Conservation (phyloP, 805 yeast species). For the Starmerella floricola region DNA sequence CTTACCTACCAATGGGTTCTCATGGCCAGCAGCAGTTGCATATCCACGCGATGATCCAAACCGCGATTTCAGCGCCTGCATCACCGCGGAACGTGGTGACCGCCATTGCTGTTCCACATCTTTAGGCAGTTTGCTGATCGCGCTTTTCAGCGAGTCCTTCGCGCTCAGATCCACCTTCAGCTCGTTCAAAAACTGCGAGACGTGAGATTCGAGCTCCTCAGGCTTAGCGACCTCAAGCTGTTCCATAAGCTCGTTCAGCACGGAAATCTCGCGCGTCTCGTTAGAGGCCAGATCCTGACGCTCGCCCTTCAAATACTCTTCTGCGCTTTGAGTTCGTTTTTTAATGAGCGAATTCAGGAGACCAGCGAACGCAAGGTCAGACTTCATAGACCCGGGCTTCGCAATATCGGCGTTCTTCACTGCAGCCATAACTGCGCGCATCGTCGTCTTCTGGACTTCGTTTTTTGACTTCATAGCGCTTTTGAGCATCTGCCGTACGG, state of each 20-base stretch:
- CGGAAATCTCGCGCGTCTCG: conserved; percentile 37
- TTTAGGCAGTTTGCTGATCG: conserved; percentile 18
- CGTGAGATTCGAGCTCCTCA: conserved; percentile 33
- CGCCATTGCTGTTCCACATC: conserved; percentile 27
- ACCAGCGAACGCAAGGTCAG: conserved; percentile 30
- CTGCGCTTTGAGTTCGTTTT: conserved; percentile 39
- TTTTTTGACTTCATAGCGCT: conserved; percentile 39
- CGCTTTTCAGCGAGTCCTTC: conserved; percentile 14
- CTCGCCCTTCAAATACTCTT: conserved; percentile 35
- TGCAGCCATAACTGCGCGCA: conserved; percentile 28
- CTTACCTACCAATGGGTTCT: conserved; percentile 43
- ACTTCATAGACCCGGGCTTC: conserved; percentile 24
- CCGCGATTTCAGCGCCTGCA: conserved; percentile 20
- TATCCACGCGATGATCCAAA: conserved; percentile 20
- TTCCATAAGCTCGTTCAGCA: conserved; percentile 33
- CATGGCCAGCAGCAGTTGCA: conserved; percentile 30
- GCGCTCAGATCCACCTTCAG: conserved; percentile 14
- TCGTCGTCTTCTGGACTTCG: conserved; percentile 26
- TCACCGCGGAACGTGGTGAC: conserved; percentile 25
- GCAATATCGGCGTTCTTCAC: conserved; percentile 29
- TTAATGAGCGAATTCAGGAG: conserved; percentile 32
- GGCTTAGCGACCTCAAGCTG: conserved; percentile 40
- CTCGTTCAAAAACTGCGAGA: conserved; percentile 14
- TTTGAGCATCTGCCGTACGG: conserved; percentile 36
- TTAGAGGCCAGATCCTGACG: conserved; percentile 45